A percentile compares a stretch with the other conserved stretches of the same genome.
Conservation (phyloP, 257 asterid genomes). For the Plantago major region DNA sequence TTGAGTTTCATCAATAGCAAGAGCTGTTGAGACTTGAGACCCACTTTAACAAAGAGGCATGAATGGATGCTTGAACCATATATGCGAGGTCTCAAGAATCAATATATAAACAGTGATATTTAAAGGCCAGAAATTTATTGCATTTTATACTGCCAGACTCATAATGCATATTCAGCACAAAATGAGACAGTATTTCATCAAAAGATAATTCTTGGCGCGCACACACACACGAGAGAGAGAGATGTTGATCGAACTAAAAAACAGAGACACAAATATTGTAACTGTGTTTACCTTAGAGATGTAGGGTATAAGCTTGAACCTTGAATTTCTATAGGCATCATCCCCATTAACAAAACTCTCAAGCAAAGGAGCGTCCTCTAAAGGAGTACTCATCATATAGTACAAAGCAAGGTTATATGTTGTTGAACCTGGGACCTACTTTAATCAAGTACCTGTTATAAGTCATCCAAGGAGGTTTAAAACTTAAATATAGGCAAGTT, state of each 20-base stretch:
- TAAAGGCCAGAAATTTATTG: no score
- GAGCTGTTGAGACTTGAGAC: background rate
- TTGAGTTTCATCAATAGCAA: background rate
- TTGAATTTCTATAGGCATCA: constrained; percentile 87
- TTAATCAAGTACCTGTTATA: constrained; percentile 17
- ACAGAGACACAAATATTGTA: background rate
- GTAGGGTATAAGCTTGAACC: constrained; percentile 99
- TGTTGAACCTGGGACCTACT: constrained; percentile 92
- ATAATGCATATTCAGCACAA: no score
- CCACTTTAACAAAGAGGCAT: background rate
- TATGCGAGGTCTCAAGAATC: no score
- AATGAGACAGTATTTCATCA: no score
- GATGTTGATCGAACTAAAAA: no score
- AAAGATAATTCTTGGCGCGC: no score
- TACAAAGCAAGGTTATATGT: constrained; percentile 79
- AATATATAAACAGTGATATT: no score
- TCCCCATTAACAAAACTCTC: constrained; percentile 92
- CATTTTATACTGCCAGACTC: no score
- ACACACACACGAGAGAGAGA: no score
- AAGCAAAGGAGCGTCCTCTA: constrained; percentile 82
- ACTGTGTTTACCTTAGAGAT: constrained; percentile 69
- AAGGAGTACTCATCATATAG: constrained; percentile 87
- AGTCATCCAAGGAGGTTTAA: constrained; percentile 7
- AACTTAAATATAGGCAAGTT: constrained; percentile 12
- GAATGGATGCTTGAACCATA: no score